A percentile compares a stretch with the other conserved stretches of the same genome.
Evolutionary conservation across 306 rosid species (phyloP).

Genomic region (Oxytropis ochrocephala): DNA sequence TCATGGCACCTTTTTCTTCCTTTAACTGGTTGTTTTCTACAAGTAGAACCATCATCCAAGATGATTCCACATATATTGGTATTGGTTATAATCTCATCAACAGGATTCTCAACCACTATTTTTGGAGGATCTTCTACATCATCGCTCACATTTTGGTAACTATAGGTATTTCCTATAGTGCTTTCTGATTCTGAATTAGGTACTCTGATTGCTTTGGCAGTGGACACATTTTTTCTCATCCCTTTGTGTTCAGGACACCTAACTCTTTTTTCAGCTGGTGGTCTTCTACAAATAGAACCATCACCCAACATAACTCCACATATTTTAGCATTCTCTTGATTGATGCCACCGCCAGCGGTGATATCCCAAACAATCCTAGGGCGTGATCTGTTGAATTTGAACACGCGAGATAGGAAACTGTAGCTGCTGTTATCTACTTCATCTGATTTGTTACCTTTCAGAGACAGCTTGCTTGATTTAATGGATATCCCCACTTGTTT

Average conservation of each 20-base stretch:
- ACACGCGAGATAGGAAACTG: constrained; percentile 44
- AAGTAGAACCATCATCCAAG: constrained; percentile 51
- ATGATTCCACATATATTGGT: constrained; percentile 43
- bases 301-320: constrained; percentile 56
- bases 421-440: constrained; percentile 33
- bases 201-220: neutral
- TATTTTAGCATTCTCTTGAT: constrained; percentile 25
- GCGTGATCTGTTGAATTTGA: constrained; percentile 54
- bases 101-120: too few relatives aligned
- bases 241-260: constrained; percentile 78
- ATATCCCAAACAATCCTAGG: constrained; percentile 44
- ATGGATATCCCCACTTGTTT: constrained; percentile 63
- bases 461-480: constrained; percentile 36
- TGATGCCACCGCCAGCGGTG: neutral
- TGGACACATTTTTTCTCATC: constrained; percentile 25
- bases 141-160: constrained; percentile 23
- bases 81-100: too few relatives aligned
- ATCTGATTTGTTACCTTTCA: constrained; percentile 25
- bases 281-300: constrained; percentile 47
- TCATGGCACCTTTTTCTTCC: constrained; percentile 66
- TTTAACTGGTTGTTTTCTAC: constrained; percentile 40
- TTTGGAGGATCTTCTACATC: too few relatives aligned
- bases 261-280: constrained; percentile 55
- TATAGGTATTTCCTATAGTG: neutral
- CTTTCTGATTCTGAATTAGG: constrained; percentile 22